Base-by-base conservation (phyloP, 208 protist genomes). In the Leishmania martiniquensis region DNA sequence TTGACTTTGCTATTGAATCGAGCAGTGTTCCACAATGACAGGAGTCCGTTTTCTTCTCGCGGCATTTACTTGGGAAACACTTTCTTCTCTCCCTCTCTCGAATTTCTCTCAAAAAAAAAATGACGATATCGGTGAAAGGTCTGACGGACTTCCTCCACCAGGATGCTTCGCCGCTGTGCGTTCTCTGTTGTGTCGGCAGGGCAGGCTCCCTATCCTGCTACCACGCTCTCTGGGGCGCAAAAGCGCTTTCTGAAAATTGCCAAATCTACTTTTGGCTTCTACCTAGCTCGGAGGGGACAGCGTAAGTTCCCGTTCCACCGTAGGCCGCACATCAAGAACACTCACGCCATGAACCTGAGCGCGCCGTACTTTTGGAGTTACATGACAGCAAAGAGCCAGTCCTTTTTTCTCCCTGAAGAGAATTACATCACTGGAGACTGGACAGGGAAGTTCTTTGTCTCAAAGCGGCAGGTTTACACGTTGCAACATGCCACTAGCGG, bases 381-480 rank as follows among this genome's bases (percentile, higher is more conserved):
- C 59, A 96, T 96, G 94, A 96, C 94, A 15, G 86, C 90, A 0
- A 96, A 96, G 69, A 93, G 90, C 69, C 94, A 91, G 75, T 77
- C 84, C 0, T 84, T 88, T 79, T 98, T 95, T 59, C 74, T 98
- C 13, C 95, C 95, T 0, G 84, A 94, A 69, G 93, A 98, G 49
- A 98, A 98, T 79, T 98, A 98, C 83, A 97, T 98, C 37, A 97
- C 93, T 17, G 95, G 93, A 37, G 95, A 98, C 52, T 98, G 95
- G 93, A 98, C 95, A 6, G 95, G 95, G 1, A 96, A 96, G 77
- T 98, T 97, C 55, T 98, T 96, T 79, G 91, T 98, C 34, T 92
- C 92, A 22, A 95, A 91, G 65, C 85, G 92, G 7, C 95, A 98
- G 78, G 93, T 98, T 12, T 98, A 98, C 80, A 98, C 95, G 2